A percentile compares a stretch with the other conserved stretches of the same genome.
phyloP scores from a whole-genome alignment of 1,284 basidiomycete genomes.

The Veloboletus limbatus region DNA sequence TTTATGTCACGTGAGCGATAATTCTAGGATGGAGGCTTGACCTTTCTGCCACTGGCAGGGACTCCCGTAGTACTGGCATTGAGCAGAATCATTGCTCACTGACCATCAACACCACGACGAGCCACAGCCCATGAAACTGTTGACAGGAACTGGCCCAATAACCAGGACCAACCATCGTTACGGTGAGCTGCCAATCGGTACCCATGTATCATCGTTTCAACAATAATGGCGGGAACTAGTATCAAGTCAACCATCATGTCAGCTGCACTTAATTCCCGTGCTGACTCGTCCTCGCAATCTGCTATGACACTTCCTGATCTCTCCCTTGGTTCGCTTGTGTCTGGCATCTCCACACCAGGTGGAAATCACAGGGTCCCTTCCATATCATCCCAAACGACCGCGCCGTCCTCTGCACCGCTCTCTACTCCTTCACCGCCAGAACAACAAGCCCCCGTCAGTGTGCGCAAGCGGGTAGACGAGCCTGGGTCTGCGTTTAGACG shows the following conservation, averaged over 20 bases:
- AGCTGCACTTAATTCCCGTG: slow-evolving; percentile 21
- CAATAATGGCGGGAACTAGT: neutral
- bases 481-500: slow-evolving; percentile 25
- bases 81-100: too few species aligned
- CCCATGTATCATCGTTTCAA: neutral
- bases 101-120: neutral
- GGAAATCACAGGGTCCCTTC: slow-evolving; percentile 51
- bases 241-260: slow-evolving; percentile 25
- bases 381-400: slow-evolving; percentile 49
- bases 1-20: slow-evolving; percentile 7
- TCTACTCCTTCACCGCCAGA: slow-evolving; percentile 51
- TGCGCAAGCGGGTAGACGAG: slow-evolving; percentile 26
- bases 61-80: too few species aligned
- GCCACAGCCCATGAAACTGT: slow-evolving; percentile 1
- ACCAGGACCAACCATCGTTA: neutral
- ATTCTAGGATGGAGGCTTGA: neutral
- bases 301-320: slow-evolving; percentile 53
- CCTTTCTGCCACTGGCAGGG: neutral
- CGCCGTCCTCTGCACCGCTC: slow-evolving; percentile 50
- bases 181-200: slow-evolving; percentile 12
- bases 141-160: neutral
- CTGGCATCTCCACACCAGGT: slow-evolving; percentile 56
- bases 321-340: slow-evolving; percentile 57
- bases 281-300: slow-evolving; percentile 41
- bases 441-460: slow-evolving; percentile 14